Conservation (phyloP, 768 basidiomycete species). For the Hygrophoropsis aurantiaca region DNA sequence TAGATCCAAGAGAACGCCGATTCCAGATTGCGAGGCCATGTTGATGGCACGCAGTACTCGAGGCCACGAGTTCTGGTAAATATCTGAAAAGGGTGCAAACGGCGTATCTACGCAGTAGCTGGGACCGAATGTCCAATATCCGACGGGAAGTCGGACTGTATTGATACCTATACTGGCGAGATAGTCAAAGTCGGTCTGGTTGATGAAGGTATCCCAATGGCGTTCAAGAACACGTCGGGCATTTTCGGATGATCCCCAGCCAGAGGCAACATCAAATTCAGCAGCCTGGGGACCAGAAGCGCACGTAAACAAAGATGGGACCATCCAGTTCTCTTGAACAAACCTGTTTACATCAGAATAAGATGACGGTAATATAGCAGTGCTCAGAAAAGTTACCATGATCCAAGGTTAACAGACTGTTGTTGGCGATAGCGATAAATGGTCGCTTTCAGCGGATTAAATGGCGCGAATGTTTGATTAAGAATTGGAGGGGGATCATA, state of each 20-base stretch:
- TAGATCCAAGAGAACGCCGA: slow-evolving; percentile 54
- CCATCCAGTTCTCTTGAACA: slow-evolving; percentile 76
- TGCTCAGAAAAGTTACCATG: slow-evolving; percentile 40
- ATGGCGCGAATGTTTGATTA: slow-evolving; percentile 44
- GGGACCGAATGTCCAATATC: slow-evolving; percentile 50
- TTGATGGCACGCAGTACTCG: slow-evolving; percentile 44
- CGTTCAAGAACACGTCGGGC: slow-evolving; percentile 57
- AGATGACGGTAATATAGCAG: too few relatives aligned
- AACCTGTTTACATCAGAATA: slow-evolving; percentile 43
- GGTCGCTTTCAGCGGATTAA: slow-evolving; percentile 46
- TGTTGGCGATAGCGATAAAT: slow-evolving; percentile 65
- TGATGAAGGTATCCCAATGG: slow-evolving; percentile 78
- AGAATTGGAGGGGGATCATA: slow-evolving; percentile 20
- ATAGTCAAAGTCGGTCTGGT: slow-evolving; percentile 63
- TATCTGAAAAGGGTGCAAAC: slow-evolving; percentile 40
- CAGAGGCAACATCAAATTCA: slow-evolving; percentile 67
- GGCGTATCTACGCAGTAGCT: slow-evolving; percentile 30
- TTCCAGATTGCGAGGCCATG: slow-evolving; percentile 35
- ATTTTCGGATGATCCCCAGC: slow-evolving; percentile 46
- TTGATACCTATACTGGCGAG: slow-evolving; percentile 57
- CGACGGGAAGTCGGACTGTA: slow-evolving; percentile 62
- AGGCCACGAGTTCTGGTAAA: slow-evolving; percentile 46
- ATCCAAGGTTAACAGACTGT: slow-evolving; percentile 63
- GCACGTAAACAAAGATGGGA: slow-evolving; percentile 60
- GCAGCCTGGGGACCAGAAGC: slow-evolving; percentile 50